Base-by-base conservation (phyloP, 495 filamentous ascomycete species). In the Penicillium bialowiezense region DNA sequence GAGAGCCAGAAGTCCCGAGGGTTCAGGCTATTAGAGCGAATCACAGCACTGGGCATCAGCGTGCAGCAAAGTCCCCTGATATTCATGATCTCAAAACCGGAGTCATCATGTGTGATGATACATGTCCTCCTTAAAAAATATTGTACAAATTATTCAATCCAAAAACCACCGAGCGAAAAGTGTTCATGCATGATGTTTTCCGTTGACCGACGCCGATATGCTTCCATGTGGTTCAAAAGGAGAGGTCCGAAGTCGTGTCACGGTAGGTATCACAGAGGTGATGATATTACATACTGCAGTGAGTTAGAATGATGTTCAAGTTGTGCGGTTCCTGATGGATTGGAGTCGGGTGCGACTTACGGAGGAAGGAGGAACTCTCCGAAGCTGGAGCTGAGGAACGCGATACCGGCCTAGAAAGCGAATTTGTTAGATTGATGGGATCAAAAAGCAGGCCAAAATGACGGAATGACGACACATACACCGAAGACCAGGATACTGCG, bases 311-410 rank as follows among this genome's bases (percentile, higher is more conserved):
- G 23, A 3, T 21, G 34, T 23, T 51, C 20, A 26, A 32, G 12
- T 52, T 17, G 19, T 8, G 13, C 26, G 3, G 32, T 15, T 33
- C 4, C 36, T 36, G 29, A 41, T 28, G 29, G 26, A n/a, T 13
- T 20, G 7, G 18, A 18, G n/a, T 33, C 20, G 13, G 8, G 24
- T 19, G 47, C 44, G 54, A 76, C 80, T 78, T 70, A 90, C 82
- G 84, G 82, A 58, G 87, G 86, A 45, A 89, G 75, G 48, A 90
- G 73, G 61, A 85, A 74, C 71, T 89, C 86, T 77, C 79, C 78
- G 79, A 84, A 86, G 59, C 80, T 82, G 72, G 83, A 87, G 61
- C 84, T 76, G 54, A 90, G 73, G 73, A 90, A 87, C 40, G 86
- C 82, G 38, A 90, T 78, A 51, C 85, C 85, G 55, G 77, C 82